phyloP scores from a whole-genome alignment of 768 basidiomycete genomes.

The Clavaria fumosa region DNA sequence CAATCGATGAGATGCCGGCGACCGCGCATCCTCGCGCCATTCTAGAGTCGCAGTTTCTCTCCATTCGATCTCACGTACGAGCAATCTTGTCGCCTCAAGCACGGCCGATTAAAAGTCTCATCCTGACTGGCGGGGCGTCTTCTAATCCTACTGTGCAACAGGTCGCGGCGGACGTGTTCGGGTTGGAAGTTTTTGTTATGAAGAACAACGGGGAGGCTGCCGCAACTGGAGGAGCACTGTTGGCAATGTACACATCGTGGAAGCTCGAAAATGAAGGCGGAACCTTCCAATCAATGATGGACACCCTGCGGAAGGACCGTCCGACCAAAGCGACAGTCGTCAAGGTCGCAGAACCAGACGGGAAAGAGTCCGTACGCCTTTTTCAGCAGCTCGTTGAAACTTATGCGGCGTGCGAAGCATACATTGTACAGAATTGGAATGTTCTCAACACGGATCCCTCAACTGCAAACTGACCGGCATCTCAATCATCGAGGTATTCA shows the following conservation, averaged over 20 bases:
- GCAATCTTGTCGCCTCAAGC: slow-evolving; percentile 50
- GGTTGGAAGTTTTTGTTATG: slow-evolving; percentile 57
- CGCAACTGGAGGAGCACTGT: slow-evolving; percentile 52
- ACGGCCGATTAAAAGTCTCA: slow-evolving; percentile 43
- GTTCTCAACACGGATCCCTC: too few species aligned
- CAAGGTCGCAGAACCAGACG: too few species aligned
- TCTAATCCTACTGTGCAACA: slow-evolving; percentile 60
- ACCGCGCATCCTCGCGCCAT: slow-evolving; percentile 56
- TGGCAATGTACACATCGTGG: slow-evolving; percentile 66
- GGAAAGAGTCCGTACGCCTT: too few species aligned
- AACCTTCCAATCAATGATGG: too few species aligned
- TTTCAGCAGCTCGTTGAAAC: too few species aligned
- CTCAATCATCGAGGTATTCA: too few species aligned
- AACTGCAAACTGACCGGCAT: too few species aligned
- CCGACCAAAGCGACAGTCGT: too few species aligned
- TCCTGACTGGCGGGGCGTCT: slow-evolving; percentile 68
- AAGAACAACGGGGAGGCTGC: slow-evolving; percentile 38
- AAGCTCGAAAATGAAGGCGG: slow-evolving; percentile 27
- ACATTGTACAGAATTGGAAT: too few species aligned
- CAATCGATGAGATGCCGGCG: slow-evolving; percentile 25
- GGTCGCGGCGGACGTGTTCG: slow-evolving; percentile 65
- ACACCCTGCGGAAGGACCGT: too few species aligned
- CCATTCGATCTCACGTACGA: slow-evolving; percentile 56
- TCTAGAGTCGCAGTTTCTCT: slow-evolving; percentile 73
- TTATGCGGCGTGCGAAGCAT: too few species aligned